Evolutionary conservation across 805 yeast species (phyloP).

Genomic region (Kodamaea kaohsiungensis): DNA sequence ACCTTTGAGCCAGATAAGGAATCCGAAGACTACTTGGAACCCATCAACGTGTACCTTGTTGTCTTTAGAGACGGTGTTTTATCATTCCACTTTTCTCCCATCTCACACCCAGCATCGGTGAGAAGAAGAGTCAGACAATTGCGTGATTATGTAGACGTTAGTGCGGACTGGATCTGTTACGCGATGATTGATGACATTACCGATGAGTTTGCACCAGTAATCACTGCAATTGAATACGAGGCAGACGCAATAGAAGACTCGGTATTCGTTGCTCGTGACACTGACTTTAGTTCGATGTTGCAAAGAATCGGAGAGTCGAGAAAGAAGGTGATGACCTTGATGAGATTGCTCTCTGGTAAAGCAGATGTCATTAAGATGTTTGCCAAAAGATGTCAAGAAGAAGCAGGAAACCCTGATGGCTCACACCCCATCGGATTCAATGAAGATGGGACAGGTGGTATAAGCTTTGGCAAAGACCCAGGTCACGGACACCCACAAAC

Average conservation of each 20-base stretch:
- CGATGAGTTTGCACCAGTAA: constrained; percentile 32
- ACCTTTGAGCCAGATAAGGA: constrained; percentile 80
- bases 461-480: constrained; percentile 32
- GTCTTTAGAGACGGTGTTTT: constrained; percentile 30
- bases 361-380: constrained; percentile 32
- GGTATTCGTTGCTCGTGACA: constrained; percentile 24
- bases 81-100: constrained; percentile 30
- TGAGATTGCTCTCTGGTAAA: constrained; percentile 30
- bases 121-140: constrained; percentile 31
- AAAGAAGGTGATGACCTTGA: constrained; percentile 30
- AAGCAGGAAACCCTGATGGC: constrained; percentile 15
- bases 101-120: constrained; percentile 29
- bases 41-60: constrained; percentile 30
- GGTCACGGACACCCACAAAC: neutral
- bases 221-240: constrained; percentile 29
- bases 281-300: constrained; percentile 26
- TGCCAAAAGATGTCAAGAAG: constrained; percentile 31
- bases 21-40: constrained; percentile 32
- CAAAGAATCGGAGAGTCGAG: constrained; percentile 28
- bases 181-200: constrained; percentile 34
- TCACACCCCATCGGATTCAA: constrained; percentile 15
- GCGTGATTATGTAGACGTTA: constrained; percentile 31
- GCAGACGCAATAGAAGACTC: constrained; percentile 32
- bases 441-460: constrained; percentile 22
- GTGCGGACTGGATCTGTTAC: constrained; percentile 33